Evolutionary conservation across 1,284 basidiomycete genomes (phyloP).

Genomic region (Phlebopus sp.): DNA sequence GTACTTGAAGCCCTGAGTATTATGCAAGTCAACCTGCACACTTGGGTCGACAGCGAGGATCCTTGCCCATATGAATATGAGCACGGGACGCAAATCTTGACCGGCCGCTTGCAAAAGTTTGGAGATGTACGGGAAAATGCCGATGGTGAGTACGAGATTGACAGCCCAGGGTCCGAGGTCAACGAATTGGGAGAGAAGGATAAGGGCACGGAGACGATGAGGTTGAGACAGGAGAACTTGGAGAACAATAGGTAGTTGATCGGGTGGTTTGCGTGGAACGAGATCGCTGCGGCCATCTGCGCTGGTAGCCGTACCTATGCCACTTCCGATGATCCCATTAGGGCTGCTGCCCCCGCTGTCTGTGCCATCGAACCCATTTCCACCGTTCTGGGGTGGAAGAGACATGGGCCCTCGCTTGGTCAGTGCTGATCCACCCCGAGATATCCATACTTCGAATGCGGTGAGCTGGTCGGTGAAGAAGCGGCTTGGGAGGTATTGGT

Average conservation of each 20-base stretch:
- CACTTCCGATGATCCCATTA: slow-evolving; percentile 8
- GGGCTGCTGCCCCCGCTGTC: slow-evolving; percentile 17
- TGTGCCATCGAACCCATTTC: slow-evolving; percentile 31
- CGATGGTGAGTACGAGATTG: slow-evolving; percentile 94
- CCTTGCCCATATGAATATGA: slow-evolving; percentile 99
- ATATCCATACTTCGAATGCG: slow-evolving; percentile 98
- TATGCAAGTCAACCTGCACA: slow-evolving; percentile 89
- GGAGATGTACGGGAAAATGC: slow-evolving; percentile 98
- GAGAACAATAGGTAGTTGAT: slow-evolving; percentile 95
- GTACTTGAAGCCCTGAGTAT: slow-evolving; percentile 85
- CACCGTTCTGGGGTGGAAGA: slow-evolving; percentile 46
- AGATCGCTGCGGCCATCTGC: slow-evolving; percentile 42
- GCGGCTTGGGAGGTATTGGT: slow-evolving; percentile 81
- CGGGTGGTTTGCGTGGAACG: slow-evolving; percentile 86
- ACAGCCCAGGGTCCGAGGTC: slow-evolving; percentile 99
- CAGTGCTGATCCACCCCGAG: slow-evolving; percentile 80
- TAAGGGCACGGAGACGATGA: slow-evolving; percentile 92
- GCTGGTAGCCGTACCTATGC: slow-evolving; percentile 6
- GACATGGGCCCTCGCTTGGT: slow-evolving; percentile 75
- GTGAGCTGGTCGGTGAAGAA: slow-evolving; percentile 98
- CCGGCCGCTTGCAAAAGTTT: slow-evolving; percentile 95
- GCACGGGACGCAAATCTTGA: slow-evolving; percentile 92
- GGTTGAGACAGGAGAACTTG: slow-evolving; percentile 97
- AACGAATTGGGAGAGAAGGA: slow-evolving; percentile 96
- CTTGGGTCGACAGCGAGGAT: slow-evolving; percentile 94